These are phyloP conservation scores for Avena insularis DNA, from an alignment of 176 grass and related monocot species.

Conservation along the genomic window DNA sequence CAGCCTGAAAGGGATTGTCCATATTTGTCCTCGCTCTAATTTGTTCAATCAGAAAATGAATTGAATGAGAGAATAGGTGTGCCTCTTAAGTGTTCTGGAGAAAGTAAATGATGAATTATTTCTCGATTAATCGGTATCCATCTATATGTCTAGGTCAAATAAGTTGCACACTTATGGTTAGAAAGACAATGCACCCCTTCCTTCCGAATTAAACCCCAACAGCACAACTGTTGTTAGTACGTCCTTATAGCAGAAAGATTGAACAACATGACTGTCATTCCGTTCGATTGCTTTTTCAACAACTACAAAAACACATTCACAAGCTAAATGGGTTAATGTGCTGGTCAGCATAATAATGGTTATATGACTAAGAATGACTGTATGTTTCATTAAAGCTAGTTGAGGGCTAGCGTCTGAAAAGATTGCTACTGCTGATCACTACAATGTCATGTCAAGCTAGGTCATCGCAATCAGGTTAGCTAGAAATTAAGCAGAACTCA, in stretches of 20 bases:
- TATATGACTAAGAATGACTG: not conserved
- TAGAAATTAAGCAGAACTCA: not conserved
- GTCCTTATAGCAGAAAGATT: not conserved
- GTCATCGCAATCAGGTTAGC: conserved; percentile 19
- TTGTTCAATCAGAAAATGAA: not conserved
- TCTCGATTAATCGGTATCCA: not conserved
- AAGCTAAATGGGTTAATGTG: not conserved
- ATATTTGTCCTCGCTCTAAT: conserved; percentile 3
- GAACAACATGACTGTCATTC: not conserved
- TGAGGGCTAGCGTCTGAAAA: conserved; percentile 36
- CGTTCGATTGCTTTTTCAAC: conserved; percentile 14
- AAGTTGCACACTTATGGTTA: not conserved
- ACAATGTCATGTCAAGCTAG: conserved; percentile 19
- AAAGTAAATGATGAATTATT: not conserved
- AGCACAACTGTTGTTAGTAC: not conserved
- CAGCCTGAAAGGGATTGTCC: conserved; percentile 32
- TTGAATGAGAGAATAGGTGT: not conserved
- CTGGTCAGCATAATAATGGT: not conserved
- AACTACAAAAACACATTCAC: not conserved
- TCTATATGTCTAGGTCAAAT: not conserved
- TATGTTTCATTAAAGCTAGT: conserved; percentile 27
- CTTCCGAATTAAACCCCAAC: not conserved
- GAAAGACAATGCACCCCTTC: not conserved
- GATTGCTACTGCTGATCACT: conserved; percentile 30
- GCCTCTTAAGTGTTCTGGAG: not conserved